Conservation (phyloP, 257 asterid genomes). For the Capsicum pubescens region DNA sequence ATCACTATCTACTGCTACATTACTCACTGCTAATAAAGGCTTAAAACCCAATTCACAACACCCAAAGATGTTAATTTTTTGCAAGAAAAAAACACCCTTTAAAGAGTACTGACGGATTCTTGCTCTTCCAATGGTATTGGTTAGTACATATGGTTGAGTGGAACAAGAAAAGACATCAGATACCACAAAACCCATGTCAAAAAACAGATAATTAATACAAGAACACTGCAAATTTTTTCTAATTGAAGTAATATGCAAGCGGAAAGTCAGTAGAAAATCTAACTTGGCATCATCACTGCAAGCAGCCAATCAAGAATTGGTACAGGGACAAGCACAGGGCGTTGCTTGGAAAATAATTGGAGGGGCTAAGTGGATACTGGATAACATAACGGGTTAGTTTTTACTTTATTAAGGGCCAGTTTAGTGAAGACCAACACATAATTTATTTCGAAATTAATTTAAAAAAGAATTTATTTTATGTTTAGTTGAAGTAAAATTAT, state of each 20-base stretch:
- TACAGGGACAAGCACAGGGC: not conserved
- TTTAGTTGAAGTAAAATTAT: too few species aligned
- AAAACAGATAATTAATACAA: not conserved
- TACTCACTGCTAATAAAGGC: constrained; percentile 20
- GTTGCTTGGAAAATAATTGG: not conserved
- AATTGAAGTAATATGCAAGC: not conserved
- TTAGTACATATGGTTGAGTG: constrained; percentile 17
- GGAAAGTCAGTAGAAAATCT: not conserved
- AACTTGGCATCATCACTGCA: not conserved
- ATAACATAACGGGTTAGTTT: not conserved
- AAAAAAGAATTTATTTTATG: too few species aligned
- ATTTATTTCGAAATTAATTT: too few species aligned
- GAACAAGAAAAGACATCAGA: constrained; percentile 23
- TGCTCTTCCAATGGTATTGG: not conserved
- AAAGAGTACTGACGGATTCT: constrained; percentile 12
- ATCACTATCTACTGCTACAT: constrained; percentile 36
- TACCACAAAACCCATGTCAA: constrained; percentile 24
- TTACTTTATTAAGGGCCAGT: not conserved
- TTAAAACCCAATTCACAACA: not conserved
- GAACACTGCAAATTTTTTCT: not conserved
- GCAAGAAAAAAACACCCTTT: not conserved
- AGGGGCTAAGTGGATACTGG: constrained; percentile 22
- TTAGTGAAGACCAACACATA: too few species aligned
- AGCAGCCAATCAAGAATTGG: not conserved
- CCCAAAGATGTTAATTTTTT: not conserved